Percentiles rank a stretch among this genome's conserved stretches.
phyloP scores from a whole-genome alignment of 2,329 filamentous ascomycete genomes.

The Fusarium papillatum region DNA sequence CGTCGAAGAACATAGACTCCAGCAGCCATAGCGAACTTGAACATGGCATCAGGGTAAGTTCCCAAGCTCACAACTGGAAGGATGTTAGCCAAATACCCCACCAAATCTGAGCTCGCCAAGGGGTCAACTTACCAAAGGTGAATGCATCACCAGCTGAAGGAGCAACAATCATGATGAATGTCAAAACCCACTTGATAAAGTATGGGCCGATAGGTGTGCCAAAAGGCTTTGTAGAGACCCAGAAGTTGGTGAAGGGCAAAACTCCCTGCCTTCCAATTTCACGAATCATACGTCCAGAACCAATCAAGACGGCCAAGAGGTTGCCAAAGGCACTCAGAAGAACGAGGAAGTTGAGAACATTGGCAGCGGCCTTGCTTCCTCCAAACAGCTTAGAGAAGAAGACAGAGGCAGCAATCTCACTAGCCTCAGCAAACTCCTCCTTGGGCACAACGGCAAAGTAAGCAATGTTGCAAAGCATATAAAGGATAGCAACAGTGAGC shows the following conservation, averaged over 20 bases:
- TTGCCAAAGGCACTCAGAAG: constrained; percentile 71
- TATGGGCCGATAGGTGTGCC: constrained; percentile 74
- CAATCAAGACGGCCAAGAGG: constrained; percentile 68
- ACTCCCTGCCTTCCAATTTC: constrained; percentile 74
- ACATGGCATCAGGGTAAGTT: constrained; percentile 70
- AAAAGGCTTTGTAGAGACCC: constrained; percentile 74
- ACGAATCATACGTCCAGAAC: constrained; percentile 67
- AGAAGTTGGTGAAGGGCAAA: constrained; percentile 69
- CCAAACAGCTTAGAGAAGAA: constrained; percentile 74
- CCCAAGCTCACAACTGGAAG: constrained; percentile 69
- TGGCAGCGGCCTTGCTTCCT: constrained; percentile 63
- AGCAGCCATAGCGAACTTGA: constrained; percentile 67
- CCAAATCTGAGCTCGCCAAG: rapidly evolving
- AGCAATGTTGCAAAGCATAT: constrained; percentile 71
- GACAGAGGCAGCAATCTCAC: constrained; percentile 67
- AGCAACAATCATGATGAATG: constrained; percentile 70
- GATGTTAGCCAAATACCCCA: constrained; percentile 30
- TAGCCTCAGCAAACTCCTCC: constrained; percentile 63
- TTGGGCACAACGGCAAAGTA: constrained; percentile 71
- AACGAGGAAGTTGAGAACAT: constrained; percentile 66
- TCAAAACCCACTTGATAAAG: constrained; percentile 68
- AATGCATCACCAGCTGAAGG: constrained; percentile 75
- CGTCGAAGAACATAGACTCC: constrained; percentile 71
- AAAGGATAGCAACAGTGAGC: constrained; percentile 64
- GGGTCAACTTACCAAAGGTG: constrained; percentile 62